These are phyloP conservation scores for Fistulina hepatica DNA, from an alignment of 1,284 basidiomycete genomes.

Conservation along the genomic window DNA sequence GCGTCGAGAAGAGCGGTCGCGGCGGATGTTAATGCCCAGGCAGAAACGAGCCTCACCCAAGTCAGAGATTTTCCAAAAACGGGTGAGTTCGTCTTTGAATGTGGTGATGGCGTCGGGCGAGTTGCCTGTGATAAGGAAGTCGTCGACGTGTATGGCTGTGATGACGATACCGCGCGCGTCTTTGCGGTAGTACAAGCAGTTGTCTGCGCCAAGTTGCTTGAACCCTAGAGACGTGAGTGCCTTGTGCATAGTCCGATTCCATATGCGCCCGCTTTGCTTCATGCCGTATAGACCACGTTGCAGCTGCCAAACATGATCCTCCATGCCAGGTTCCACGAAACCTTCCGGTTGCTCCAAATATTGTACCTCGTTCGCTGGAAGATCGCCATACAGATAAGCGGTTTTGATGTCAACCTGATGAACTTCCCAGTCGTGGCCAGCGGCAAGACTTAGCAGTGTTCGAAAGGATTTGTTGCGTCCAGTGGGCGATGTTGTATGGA, in stretches of 20 bases:
- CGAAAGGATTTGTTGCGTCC: no score
- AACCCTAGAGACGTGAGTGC: no score
- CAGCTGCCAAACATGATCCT: no score
- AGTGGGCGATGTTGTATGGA: no score
- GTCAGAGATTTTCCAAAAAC: constrained; percentile 24
- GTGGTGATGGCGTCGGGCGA: constrained; percentile 11
- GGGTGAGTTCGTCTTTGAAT: constrained; percentile 22
- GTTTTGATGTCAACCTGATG: constrained; percentile 22
- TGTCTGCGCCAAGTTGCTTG: no score
- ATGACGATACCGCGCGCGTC: neutral
- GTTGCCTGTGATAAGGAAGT: constrained; percentile 16
- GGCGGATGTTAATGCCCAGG: constrained; percentile 24
- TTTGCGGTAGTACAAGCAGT: no score
- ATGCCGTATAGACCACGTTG: no score
- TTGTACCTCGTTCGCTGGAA: constrained; percentile 11
- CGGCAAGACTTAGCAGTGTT: no score
- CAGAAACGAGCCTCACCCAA: constrained; percentile 17
- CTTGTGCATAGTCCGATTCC: no score
- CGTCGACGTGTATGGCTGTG: constrained; percentile 16
- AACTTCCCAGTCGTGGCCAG: no score
- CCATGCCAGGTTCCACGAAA: constrained; percentile 10
- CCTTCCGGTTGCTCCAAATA: constrained; percentile 18
- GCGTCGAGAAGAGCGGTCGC: constrained; percentile 17
- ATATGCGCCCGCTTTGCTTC: no score
- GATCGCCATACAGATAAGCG: constrained; percentile 18